Base-by-base conservation (phyloP, 2,329 filamentous ascomycete species). In the Aspergillus neoniger region DNA sequence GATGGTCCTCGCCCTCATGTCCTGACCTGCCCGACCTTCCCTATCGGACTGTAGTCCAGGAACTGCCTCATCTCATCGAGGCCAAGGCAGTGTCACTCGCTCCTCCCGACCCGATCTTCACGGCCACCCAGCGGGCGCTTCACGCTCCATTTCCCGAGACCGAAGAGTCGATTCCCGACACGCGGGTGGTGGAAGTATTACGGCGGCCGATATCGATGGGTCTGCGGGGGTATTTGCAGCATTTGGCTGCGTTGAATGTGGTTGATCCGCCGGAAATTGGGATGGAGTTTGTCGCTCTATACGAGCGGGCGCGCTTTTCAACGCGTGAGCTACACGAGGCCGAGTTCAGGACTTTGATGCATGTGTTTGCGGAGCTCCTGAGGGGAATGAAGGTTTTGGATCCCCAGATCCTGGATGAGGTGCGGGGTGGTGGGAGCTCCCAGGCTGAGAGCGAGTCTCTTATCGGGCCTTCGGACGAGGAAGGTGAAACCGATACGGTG, bases 71-170 rank as follows among this genome's bases (percentile, higher is more conserved):
- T 71, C 83, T 98, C 28, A 91, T 98, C 64, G 94, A 98, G 79
- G 94, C 91, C 9, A 94, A 94, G 74, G 94, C 92, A 1, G 86
- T 97, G n/a, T 92, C 91, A 0, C 84, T 96, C 39, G 91, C 90
- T 0, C 91, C 88, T 30, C 80, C 82, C 0, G 82, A 84, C 65
- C 81, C 83, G 4, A 74, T 77, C 3, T 69, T 63, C 23, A 39
- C 72, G 9, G 65, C 68, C n/a, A 47, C 81, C 78, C 64, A 79
- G 74, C 38, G 39, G 12, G 41, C 75, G 70, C 74, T 72, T 63
- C 67, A 63, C 19, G 61, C 58, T 38, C 38, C 69, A 70, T 17
- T 75, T 76, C 3, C 63, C 12, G 59, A 79, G 77, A 15, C 71
- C 61, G 64, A 74, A 54, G 57, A 75, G 67, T 65, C 76, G 62